phyloP scores from a whole-genome alignment of 345 rosid genomes.

The Brassica napus region Da-Ae NC_063438.1:5061001-5061500 shows the following conservation, averaged over 20 bases:
- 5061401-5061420: background rate
- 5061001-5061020: conserved; percentile 55
- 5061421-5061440: background rate
- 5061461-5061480: conserved; percentile 4
- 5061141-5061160: conserved; percentile 82
- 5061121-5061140: conserved; percentile 69
- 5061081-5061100: background rate
- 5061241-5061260: background rate
- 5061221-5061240: too few species aligned
- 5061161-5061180: conserved; percentile 78
- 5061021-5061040: conserved; percentile 67
- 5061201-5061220: background rate
- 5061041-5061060: conserved; percentile 73
- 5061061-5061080: conserved; percentile 52
- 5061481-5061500: conserved; percentile 65
- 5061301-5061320: background rate
- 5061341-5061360: conserved; percentile 38
- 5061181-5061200: conserved; percentile 41
- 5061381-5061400: conserved; percentile 20
- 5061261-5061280: background rate
- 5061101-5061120: conserved; percentile 28
- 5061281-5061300: background rate
- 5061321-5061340: background rate
- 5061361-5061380: conserved; percentile 38
- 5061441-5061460: background rate